Percentiles rank a stretch among this genome's conserved stretches.
Evolutionary conservation across 1,284 basidiomycete genomes (phyloP).

Genomic region (Moniliophthora roreri): DNA sequence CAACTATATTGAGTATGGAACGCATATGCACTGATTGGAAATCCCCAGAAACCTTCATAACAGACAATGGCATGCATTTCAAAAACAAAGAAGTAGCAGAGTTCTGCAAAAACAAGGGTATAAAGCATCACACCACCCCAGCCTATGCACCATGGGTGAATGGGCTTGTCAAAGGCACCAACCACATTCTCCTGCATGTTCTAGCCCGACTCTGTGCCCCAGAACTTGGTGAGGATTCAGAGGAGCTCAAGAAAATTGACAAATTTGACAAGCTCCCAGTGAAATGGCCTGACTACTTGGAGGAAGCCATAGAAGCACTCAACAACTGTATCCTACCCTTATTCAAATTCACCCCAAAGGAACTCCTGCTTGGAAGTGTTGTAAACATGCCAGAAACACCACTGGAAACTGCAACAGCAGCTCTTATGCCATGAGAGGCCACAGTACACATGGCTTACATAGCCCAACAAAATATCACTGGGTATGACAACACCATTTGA

Average conservation of each 20-base stretch:
- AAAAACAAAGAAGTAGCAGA: conserved; percentile 28
- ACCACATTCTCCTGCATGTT: conserved; percentile 27
- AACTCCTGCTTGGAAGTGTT: conserved; percentile 11
- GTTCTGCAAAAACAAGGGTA: conserved; percentile 25
- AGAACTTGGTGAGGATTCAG: conserved; percentile 18
- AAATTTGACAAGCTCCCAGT: no score
- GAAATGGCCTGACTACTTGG: conserved; percentile 23
- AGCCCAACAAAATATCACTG: no score
- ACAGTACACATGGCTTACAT: conserved; percentile 11
- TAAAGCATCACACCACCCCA: conserved; percentile 22
- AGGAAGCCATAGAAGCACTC: conserved; percentile 24
- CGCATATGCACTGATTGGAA: conserved; percentile 24
- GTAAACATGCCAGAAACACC: conserved; percentile 25
- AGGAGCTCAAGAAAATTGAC: no score
- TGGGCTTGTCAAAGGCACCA: conserved; percentile 33
- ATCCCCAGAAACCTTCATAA: conserved; percentile 31
- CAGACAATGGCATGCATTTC: conserved; percentile 37
- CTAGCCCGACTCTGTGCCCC: conserved; percentile 31
- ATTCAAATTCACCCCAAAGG: background rate
- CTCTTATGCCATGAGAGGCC: conserved; percentile 6
- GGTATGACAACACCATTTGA: no score
- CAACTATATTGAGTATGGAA: conserved; percentile 21
- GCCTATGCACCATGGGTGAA: conserved; percentile 42
- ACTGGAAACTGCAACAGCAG: background rate
- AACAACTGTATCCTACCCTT: conserved; percentile 16